phyloP scores from a whole-genome alignment of 1,284 basidiomycete genomes.

The Sparassis latifolia region DNA sequence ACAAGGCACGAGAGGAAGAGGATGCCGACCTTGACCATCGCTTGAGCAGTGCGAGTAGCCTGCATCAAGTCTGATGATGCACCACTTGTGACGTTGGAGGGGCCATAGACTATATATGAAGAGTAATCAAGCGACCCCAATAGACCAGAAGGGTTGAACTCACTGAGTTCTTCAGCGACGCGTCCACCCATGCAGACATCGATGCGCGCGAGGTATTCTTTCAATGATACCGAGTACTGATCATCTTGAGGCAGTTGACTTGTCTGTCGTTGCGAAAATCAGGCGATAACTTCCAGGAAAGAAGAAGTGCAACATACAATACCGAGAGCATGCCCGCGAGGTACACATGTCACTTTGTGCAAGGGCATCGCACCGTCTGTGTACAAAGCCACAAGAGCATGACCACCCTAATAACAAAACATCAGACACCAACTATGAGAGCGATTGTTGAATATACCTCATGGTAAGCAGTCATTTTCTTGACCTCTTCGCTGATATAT shows the following conservation, averaged over 20 bases:
- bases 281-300: not conserved
- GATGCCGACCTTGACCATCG: constrained; percentile 78
- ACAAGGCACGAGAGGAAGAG: constrained; percentile 6
- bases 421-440: constrained; percentile 5
- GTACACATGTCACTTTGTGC: constrained; percentile 94
- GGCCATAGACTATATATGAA: constrained; percentile 66
- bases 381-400: constrained; percentile 86
- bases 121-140: not conserved
- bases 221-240: constrained; percentile 61
- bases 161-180: constrained; percentile 86
- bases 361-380: constrained; percentile 91
- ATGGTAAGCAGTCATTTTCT: constrained; percentile 89
- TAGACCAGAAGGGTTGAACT: constrained; percentile 17
- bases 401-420: constrained; percentile 61
- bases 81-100: constrained; percentile 86
- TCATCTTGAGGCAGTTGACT: constrained; percentile 84
- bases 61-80: constrained; percentile 79
- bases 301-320: constrained; percentile 46
- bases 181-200: constrained; percentile 92
- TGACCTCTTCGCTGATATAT: constrained; percentile 80
- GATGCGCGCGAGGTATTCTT: constrained; percentile 72
- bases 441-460: constrained; percentile 44
- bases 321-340: constrained; percentile 88
- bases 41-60: constrained; percentile 76
- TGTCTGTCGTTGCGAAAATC: constrained; percentile 43